phyloP scores from a whole-genome alignment of 768 basidiomycete genomes.

The Piloderma croceum region DNA sequence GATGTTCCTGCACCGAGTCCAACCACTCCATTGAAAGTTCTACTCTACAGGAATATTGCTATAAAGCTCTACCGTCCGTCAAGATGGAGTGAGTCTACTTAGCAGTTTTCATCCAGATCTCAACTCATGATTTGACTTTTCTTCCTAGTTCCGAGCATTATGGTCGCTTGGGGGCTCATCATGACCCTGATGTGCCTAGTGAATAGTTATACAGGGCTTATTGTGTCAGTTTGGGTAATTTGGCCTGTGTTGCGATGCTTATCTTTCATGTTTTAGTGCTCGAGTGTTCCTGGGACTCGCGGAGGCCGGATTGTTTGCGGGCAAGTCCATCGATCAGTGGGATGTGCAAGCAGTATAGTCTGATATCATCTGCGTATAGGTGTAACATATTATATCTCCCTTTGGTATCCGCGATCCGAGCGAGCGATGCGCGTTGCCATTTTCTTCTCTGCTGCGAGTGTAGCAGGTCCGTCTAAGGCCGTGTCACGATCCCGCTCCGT shows the following conservation, averaged over 20 bases:
- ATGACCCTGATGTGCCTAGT: conserved; percentile 36
- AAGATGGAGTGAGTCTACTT: conserved; percentile 31
- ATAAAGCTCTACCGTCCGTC: conserved; percentile 32
- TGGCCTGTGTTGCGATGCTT: not conserved
- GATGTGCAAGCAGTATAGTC: too few species aligned
- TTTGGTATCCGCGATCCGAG: too few species aligned
- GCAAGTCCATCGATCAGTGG: too few species aligned
- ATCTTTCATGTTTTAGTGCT: conserved; percentile 22
- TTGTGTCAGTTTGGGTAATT: conserved; percentile 26
- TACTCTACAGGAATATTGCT: conserved; percentile 28
- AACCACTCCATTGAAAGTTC: not conserved
- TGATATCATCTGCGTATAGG: too few species aligned
- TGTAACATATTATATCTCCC: conserved; percentile 42
- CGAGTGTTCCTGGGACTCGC: conserved; percentile 42
- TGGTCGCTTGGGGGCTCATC: conserved; percentile 35
- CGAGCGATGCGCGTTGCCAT: too few species aligned
- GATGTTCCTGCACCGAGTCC: not conserved
- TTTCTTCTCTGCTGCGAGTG: too few species aligned
- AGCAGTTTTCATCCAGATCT: conserved; percentile 4
- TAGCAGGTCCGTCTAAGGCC: too few species aligned
- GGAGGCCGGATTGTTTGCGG: conserved; percentile 42
- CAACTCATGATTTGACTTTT: conserved; percentile 4
- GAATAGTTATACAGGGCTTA: conserved; percentile 24
- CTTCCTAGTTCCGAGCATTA: conserved; percentile 31
- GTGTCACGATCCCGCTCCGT: too few species aligned